phyloP scores from a whole-genome alignment of 805 yeast species.

The Wickerhamiella slavikovae region DNA sequence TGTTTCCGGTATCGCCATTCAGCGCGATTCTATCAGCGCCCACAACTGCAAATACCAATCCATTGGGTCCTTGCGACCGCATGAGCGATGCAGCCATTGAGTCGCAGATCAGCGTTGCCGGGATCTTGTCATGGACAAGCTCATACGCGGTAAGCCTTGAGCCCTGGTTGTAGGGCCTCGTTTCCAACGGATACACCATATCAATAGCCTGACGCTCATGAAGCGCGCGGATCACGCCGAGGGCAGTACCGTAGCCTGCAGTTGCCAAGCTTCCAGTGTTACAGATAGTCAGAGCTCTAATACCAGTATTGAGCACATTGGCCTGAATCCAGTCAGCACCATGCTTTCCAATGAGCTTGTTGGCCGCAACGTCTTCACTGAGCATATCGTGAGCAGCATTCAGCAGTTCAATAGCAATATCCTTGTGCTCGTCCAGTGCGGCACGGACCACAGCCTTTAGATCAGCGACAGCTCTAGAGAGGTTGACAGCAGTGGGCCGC shows the following conservation, averaged over 20 bases:
- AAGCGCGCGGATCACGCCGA: slow-evolving; percentile 73
- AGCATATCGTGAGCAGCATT: slow-evolving; percentile 29
- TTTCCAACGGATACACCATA: slow-evolving; percentile 74
- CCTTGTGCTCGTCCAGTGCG: slow-evolving; percentile 20
- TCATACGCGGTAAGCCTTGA: slow-evolving; percentile 85
- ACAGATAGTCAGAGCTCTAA: slow-evolving; percentile 78
- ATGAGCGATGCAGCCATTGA: slow-evolving; percentile 75
- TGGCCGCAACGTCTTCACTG: slow-evolving; percentile 61
- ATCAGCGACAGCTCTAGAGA: slow-evolving; percentile 49
- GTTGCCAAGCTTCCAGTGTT: slow-evolving; percentile 95
- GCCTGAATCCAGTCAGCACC: slow-evolving; percentile 52
- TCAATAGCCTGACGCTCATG: slow-evolving; percentile 30
- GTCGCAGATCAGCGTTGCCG: slow-evolving; percentile 76
- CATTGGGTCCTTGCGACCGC: slow-evolving; percentile 36
- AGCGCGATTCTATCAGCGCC: slow-evolving; percentile 90
- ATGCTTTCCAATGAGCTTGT: slow-evolving; percentile 54
- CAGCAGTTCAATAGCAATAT: no score
- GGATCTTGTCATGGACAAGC: slow-evolving; percentile 64
- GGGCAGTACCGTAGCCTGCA: slow-evolving; percentile 92
- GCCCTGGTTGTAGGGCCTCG: slow-evolving; percentile 95
- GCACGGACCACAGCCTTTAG: slow-evolving; percentile 21
- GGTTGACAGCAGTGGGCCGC: slow-evolving; percentile 91
- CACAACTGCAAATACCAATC: slow-evolving; percentile 70
- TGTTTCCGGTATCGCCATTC: slow-evolving; percentile 92
- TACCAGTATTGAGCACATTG: slow-evolving; percentile 31